Conservation (phyloP, 768 basidiomycete species). For the Amanita thiersii region DNA sequence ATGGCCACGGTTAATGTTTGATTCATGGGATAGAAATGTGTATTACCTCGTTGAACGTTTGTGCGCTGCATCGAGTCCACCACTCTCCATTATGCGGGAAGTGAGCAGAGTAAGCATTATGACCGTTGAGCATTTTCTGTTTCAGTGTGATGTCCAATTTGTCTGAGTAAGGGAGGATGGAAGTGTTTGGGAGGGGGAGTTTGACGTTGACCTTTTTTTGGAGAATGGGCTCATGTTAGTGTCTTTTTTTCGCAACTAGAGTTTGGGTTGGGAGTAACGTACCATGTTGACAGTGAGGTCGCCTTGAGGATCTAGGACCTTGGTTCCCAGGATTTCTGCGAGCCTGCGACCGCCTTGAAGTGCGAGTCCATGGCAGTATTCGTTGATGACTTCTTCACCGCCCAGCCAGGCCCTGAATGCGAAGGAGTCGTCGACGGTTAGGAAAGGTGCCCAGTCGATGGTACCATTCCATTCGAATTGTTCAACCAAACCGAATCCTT, state of each 20-base stretch:
- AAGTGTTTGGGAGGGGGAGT: constrained; percentile 20
- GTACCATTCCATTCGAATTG: constrained; percentile 55
- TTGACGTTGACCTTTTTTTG: constrained; percentile 25
- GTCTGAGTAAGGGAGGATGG: constrained; percentile 9
- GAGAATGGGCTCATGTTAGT: neutral
- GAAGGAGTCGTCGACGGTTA: constrained; percentile 54
- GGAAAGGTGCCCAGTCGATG: constrained; percentile 41
- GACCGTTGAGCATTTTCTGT: constrained; percentile 19
- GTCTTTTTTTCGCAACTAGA: neutral
- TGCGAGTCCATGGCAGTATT: constrained; percentile 65
- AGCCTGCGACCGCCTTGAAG: constrained; percentile 54
- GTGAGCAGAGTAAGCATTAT: constrained; percentile 22
- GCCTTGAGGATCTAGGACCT: constrained; percentile 45
- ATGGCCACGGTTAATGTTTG: no score
- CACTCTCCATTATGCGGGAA: constrained; percentile 28
- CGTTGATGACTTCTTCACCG: constrained; percentile 64
- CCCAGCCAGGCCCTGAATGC: constrained; percentile 69
- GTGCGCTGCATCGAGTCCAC: constrained; percentile 33
- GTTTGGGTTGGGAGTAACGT: constrained; percentile 1
- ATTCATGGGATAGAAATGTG: no score
- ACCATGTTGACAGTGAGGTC: constrained; percentile 72
- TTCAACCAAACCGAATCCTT: constrained; percentile 29
- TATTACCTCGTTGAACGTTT: constrained; percentile 32
- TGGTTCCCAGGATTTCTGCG: constrained; percentile 53
- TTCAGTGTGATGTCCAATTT: constrained; percentile 18